Conservation (phyloP, 495 filamentous ascomycete genomes). For the Peziza echinospora region DNA sequence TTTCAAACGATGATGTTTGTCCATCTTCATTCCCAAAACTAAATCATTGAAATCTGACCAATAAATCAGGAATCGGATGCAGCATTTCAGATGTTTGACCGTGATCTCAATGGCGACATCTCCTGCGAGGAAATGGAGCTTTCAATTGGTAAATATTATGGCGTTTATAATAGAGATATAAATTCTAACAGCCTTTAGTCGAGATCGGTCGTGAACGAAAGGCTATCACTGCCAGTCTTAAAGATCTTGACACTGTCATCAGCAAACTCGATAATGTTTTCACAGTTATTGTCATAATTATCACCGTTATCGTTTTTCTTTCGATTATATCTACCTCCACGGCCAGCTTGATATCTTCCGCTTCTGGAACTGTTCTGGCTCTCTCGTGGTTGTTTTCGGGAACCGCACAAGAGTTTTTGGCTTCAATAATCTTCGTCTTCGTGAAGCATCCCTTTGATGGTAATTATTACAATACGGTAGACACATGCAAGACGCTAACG, state of each 20-base stretch:
- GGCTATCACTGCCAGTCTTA: slow-evolving; percentile 78
- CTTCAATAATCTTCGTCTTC: slow-evolving; percentile 86
- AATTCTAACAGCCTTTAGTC: slow-evolving; percentile 39
- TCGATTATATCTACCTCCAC: slow-evolving; percentile 77
- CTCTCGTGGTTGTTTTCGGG: slow-evolving; percentile 81
- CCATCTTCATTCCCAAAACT: too few relatives aligned
- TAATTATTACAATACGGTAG: too few relatives aligned
- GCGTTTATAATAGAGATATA: background rate
- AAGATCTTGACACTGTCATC: slow-evolving; percentile 91
- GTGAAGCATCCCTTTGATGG: slow-evolving; percentile 94
- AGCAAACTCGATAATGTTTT: slow-evolving; percentile 58
- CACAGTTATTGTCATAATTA: slow-evolving; percentile 59
- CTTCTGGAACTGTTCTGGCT: slow-evolving; percentile 65
- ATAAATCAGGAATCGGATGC: slow-evolving; percentile 63
- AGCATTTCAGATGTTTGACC: slow-evolving; percentile 84
- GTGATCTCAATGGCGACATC: slow-evolving; percentile 91
- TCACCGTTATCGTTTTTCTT: slow-evolving; percentile 65
- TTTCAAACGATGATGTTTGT: slow-evolving; percentile 33
- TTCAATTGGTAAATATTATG: background rate
- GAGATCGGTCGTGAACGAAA: slow-evolving; percentile 92
- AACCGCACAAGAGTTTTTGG: slow-evolving; percentile 82
- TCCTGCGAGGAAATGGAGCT: slow-evolving; percentile 89
- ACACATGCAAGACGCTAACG: too few relatives aligned
- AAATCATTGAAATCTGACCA: too few relatives aligned
- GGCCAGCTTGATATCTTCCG: slow-evolving; percentile 59